These are phyloP conservation scores for Microstegium vimineum DNA, from an alignment of 176 grass and related monocot species.

Conservation along the genomic window DNA sequence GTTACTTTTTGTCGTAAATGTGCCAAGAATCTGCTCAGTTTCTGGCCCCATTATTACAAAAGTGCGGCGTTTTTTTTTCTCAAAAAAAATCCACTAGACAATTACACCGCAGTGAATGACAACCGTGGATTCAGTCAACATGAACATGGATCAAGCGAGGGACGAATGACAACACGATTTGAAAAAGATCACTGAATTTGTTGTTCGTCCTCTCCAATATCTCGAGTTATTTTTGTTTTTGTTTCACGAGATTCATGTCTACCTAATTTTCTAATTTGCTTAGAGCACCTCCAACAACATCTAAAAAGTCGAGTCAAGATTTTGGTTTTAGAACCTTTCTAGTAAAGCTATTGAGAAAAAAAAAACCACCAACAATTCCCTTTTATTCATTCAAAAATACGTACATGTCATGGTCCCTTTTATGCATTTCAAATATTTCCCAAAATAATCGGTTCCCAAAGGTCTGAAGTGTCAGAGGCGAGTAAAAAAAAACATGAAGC, in stretches of 20 bases:
- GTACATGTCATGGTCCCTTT: too few species aligned
- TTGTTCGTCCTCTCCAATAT: not conserved
- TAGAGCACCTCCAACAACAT: too few species aligned
- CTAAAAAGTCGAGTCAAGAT: too few species aligned
- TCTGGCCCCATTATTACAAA: not conserved
- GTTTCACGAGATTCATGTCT: not conserved
- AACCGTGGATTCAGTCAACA: not conserved
- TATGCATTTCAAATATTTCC: too few species aligned
- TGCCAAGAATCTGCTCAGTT: not conserved
- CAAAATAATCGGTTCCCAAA: too few species aligned
- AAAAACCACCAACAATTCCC: too few species aligned
- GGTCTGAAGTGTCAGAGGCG: too few species aligned
- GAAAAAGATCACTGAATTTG: not conserved
- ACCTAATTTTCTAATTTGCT: too few species aligned
- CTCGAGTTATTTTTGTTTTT: not conserved
- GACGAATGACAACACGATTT: not conserved
- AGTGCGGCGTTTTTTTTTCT: not conserved
- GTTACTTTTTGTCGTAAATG: not conserved
- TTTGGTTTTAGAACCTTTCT: too few species aligned
- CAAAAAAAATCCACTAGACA: not conserved
- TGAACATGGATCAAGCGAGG: not conserved
- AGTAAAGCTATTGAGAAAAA: too few species aligned
- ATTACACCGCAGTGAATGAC: not conserved
- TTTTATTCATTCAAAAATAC: too few species aligned
- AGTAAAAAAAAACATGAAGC: too few species aligned